Conservation (phyloP, 768 basidiomycete genomes). For the Mycena alexandri region DNA sequence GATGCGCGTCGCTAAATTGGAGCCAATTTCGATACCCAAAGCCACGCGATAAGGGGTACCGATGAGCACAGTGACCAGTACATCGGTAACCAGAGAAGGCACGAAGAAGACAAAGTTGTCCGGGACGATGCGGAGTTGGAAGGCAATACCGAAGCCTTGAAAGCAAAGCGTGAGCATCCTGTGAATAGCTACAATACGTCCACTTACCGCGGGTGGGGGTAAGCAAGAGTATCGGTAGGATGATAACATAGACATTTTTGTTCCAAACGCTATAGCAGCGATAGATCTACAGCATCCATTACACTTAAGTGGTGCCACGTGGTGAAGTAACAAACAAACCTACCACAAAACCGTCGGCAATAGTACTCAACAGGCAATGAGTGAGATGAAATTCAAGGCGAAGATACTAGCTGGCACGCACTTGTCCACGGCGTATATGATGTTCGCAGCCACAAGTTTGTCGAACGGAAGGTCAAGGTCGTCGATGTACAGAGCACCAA, state of each 20-base stretch:
- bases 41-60: slow-evolving; percentile 30
- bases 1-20: slow-evolving; percentile 45
- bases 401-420: slow-evolving; percentile 33
- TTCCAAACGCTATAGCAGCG: slow-evolving; percentile 50
- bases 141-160: slow-evolving; percentile 41
- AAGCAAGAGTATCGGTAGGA: slow-evolving; percentile 43
- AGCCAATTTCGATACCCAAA: background rate
- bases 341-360: slow-evolving; percentile 48
- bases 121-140: slow-evolving; percentile 34
- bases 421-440: slow-evolving; percentile 51
- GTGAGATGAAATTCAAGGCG: background rate
- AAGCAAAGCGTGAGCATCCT: background rate
- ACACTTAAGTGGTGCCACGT: background rate
- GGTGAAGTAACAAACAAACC: slow-evolving; percentile 20
- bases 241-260: slow-evolving; percentile 44
- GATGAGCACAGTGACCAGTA: slow-evolving; percentile 46
- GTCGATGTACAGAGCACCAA: slow-evolving; percentile 43
- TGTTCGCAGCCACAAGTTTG: slow-evolving; percentile 42
- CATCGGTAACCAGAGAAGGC: slow-evolving; percentile 46
- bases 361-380: slow-evolving; percentile 37
- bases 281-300: slow-evolving; percentile 42
- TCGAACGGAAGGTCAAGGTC: slow-evolving; percentile 41
- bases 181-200: background rate
- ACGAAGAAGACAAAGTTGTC: slow-evolving; percentile 44
- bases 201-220: slow-evolving; percentile 43